Evolutionary conservation across 768 basidiomycete species (phyloP).

Genomic region (Holtermanniella nyarrowii): DNA sequence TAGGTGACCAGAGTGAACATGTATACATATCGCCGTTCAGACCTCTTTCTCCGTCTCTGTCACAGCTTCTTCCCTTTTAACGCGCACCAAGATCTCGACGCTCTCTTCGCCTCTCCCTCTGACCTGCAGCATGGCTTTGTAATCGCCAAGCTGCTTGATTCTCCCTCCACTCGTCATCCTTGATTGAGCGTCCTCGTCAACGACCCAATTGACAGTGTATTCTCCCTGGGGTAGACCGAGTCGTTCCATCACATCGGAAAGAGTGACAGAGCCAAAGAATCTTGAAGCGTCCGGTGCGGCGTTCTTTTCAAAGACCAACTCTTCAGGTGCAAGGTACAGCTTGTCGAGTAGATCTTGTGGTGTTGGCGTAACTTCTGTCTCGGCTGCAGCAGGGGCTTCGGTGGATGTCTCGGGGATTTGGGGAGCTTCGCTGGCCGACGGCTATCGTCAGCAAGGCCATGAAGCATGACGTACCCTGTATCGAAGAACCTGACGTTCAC

Average conservation of each 20-base stretch:
- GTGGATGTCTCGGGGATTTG: neutral
- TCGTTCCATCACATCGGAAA: slow-evolving; percentile 11
- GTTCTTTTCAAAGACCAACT: slow-evolving; percentile 13
- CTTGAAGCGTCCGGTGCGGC: slow-evolving; percentile 3
- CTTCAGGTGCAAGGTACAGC: slow-evolving; percentile 11
- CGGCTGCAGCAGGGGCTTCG: neutral
- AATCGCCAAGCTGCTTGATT: slow-evolving; percentile 19
- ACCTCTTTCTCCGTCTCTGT: neutral
- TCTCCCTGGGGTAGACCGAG: slow-evolving; percentile 3
- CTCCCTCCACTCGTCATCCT: slow-evolving; percentile 8
- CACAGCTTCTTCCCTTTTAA: slow-evolving; percentile 2
- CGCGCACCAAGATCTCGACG: slow-evolving; percentile 9
- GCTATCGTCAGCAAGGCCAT: neutral
- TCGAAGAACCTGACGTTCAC: neutral
- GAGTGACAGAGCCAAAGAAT: slow-evolving; percentile 17
- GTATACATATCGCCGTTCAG: neutral
- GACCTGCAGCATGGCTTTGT: slow-evolving; percentile 9
- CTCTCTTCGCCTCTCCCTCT: slow-evolving; percentile 11
- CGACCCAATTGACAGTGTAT: slow-evolving; percentile 2
- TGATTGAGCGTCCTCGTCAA: slow-evolving; percentile 7
- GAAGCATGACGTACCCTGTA: neutral
- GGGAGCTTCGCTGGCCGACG: slow-evolving; percentile 3
- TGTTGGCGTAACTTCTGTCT: neutral
- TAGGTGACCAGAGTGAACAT: neutral
- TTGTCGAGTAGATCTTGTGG: slow-evolving; percentile 7